phyloP scores from a whole-genome alignment of 2,329 filamentous ascomycete genomes.

The Fusarium sublunatum region DNA sequence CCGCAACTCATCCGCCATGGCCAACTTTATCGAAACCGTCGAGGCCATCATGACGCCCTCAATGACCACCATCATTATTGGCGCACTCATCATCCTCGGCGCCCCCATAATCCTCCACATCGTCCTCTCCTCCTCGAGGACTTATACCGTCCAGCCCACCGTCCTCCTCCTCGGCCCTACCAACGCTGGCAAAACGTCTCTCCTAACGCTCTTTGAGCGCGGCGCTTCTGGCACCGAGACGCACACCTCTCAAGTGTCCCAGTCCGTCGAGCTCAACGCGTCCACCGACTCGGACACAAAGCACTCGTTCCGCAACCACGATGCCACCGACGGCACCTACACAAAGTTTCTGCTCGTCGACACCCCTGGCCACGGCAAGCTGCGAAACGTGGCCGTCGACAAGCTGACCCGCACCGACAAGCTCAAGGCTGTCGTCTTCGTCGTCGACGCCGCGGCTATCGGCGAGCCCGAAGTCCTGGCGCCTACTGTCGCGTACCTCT shows the following conservation, averaged over 20 bases:
- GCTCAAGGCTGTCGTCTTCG: constrained; percentile 81
- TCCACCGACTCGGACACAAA: constrained; percentile 58
- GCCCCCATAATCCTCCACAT: constrained; percentile 83
- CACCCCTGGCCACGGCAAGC: constrained; percentile 95
- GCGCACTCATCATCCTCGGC: constrained; percentile 75
- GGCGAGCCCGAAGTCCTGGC: constrained; percentile 70
- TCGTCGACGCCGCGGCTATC: constrained; percentile 85
- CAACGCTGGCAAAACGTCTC: constrained; percentile 86
- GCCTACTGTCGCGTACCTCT: constrained; percentile 83
- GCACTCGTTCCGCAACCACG: constrained; percentile 65
- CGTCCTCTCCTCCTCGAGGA: constrained; percentile 73
- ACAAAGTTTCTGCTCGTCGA: constrained; percentile 83
- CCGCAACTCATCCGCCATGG: constrained; percentile 49
- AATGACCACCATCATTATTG: constrained; percentile 71
- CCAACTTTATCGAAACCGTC: constrained; percentile 55
- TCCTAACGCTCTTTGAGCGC: constrained; percentile 79
- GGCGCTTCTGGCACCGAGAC: constrained; percentile 60
- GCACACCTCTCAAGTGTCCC: constrained; percentile 65
- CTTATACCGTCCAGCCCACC: constrained; percentile 76
- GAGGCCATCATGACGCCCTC: constrained; percentile 71
- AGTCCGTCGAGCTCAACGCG: constrained; percentile 66
- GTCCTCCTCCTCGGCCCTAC: constrained; percentile 85
- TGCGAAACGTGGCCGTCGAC: constrained; percentile 76
- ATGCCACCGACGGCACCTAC: constrained; percentile 65
- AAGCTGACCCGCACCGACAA: constrained; percentile 59